These are phyloP conservation scores for Thalassiosira ordinaria DNA, from an alignment of 352 stramenopile genomes.

Conservation along the genomic window DNA sequence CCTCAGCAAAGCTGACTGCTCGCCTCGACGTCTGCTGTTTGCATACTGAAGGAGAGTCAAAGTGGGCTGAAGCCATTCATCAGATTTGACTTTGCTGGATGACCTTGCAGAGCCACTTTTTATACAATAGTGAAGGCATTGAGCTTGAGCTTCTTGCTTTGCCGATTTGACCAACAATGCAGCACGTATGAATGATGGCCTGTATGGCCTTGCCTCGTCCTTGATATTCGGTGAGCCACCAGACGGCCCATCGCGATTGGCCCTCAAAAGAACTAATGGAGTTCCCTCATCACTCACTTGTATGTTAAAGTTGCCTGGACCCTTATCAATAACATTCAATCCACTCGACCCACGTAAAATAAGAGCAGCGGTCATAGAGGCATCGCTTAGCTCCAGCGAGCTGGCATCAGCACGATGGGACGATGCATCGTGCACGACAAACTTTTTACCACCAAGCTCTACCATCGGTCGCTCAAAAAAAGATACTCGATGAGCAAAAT, in stretches of 20 bases:
- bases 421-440: constrained; percentile 76
- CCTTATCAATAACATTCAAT: constrained; percentile 43
- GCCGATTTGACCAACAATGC: constrained; percentile 78
- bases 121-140: constrained; percentile 76
- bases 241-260: constrained; percentile 18
- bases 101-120: constrained; percentile 77
- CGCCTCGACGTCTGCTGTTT: constrained; percentile 65
- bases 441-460: constrained; percentile 76
- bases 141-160: constrained; percentile 77
- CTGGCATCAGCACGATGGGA: constrained; percentile 81
- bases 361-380: constrained; percentile 71
- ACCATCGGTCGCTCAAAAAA: constrained; percentile 79
- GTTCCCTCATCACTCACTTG: constrained; percentile 53
- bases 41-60: constrained; percentile 79
- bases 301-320: constrained; percentile 44
- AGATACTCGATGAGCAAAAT: constrained; percentile 83
- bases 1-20: constrained; percentile 70
- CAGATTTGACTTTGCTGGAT: constrained; percentile 75
- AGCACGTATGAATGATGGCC: constrained; percentile 79
- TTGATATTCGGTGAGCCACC: constrained; percentile 32
- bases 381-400: constrained; percentile 82
- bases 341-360: constrained; percentile 62
- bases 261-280: constrained; percentile 53
- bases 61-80: constrained; percentile 73
- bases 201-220: constrained; percentile 77